Percentiles rank a stretch among this genome's conserved stretches.
Evolutionary conservation across 345 rosid species (phyloP).

Genomic region (Diplotaxis tenuifolia): DNA sequence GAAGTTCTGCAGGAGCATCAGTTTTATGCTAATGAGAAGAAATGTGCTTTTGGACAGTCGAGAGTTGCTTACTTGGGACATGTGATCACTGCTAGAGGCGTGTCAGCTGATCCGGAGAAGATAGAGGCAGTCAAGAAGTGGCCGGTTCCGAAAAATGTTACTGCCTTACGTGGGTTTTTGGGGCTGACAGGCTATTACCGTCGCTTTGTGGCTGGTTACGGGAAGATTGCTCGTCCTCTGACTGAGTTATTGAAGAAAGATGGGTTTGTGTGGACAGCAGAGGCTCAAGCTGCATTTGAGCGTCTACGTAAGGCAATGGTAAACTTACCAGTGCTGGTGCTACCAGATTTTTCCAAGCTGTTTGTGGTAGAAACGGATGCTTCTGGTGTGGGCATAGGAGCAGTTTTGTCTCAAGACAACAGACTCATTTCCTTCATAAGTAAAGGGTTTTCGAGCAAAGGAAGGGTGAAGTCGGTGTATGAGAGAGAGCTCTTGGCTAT

Average conservation of each 20-base stretch:
- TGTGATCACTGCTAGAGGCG: too few relatives aligned
- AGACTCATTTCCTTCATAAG: background rate
- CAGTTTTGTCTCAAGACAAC: background rate
- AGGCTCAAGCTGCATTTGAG: background rate
- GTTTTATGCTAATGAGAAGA: background rate
- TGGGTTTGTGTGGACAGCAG: background rate
- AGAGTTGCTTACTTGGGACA: too few relatives aligned
- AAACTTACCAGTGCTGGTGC: background rate
- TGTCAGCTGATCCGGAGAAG: too few relatives aligned
- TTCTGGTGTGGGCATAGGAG: background rate
- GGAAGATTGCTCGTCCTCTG: background rate
- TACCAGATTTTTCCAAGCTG: background rate
- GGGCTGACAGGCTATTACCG: background rate
- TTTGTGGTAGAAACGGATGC: background rate
- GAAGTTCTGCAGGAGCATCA: background rate
- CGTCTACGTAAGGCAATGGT: background rate
- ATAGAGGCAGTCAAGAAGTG: too few relatives aligned
- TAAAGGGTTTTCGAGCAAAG: too few relatives aligned
- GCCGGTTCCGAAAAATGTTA: too few relatives aligned
- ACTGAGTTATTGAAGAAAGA: background rate
- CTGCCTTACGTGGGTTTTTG: background rate
- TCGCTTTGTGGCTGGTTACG: background rate
- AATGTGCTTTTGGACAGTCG: background rate
- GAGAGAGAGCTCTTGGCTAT: too few relatives aligned
- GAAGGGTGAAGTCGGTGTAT: too few relatives aligned